Evolutionary conservation across 2,329 filamentous ascomycete species (phyloP).

Genomic region (Fusarium continuum): DNA sequence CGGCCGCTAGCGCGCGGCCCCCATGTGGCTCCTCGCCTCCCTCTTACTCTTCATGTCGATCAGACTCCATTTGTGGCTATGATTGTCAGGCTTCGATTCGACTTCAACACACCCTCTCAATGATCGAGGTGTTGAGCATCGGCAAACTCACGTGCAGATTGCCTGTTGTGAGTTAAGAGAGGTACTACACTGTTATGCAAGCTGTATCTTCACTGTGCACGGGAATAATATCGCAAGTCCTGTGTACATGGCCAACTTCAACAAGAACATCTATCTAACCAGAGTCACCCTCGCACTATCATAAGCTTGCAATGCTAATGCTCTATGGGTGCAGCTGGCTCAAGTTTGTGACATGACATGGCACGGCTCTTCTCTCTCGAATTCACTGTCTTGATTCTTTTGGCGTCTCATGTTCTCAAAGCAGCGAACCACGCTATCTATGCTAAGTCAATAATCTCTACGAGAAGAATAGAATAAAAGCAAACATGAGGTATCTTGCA

Average conservation of each 20-base stretch:
- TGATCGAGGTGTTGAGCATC: slow-evolving; percentile 5
- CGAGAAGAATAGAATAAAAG: slow-evolving; percentile 8
- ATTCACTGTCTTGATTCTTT: slow-evolving; percentile 14
- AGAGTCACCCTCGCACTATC: neutral
- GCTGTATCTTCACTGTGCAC: too few relatives aligned
- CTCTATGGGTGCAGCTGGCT: neutral
- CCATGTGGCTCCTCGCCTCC: slow-evolving; percentile 39
- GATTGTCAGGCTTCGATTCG: slow-evolving; percentile 16
- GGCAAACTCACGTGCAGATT: slow-evolving; percentile 7
- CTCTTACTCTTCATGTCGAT: slow-evolving; percentile 22
- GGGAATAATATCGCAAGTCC: too few relatives aligned
- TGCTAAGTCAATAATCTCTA: slow-evolving; percentile 14
- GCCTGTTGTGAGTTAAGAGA: neutral
- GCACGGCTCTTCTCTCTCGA: neutral
- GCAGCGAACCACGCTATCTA: slow-evolving; percentile 21
- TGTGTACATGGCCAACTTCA: neutral
- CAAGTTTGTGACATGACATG: neutral
- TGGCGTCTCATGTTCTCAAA: slow-evolving; percentile 1
- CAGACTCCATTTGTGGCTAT: slow-evolving; percentile 11
- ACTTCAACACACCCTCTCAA: slow-evolving; percentile 18
- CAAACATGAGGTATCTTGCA: slow-evolving; percentile 35
- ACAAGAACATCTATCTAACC: too few relatives aligned
- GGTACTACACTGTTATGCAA: neutral
- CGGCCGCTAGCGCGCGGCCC: slow-evolving; percentile 41
- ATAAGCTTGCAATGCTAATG: neutral